Evolutionary conservation across 176 grass and related monocot species (phyloP).

Genomic region (Guadua angustifolia): DNA sequence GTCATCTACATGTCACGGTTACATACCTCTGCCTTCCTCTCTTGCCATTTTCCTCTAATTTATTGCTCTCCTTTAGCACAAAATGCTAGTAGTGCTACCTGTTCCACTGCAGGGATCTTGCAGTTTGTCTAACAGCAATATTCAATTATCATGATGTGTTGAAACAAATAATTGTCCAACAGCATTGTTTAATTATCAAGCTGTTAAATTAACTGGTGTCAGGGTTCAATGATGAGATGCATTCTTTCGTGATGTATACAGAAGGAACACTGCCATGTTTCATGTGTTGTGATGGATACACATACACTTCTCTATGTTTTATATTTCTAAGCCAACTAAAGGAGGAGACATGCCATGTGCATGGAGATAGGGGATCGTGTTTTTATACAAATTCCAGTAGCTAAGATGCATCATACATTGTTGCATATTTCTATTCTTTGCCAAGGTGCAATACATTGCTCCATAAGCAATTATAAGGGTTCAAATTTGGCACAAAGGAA

Average conservation of each 20-base stretch:
- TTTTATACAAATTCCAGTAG: conserved; percentile 28
- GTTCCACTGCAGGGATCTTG: conserved; percentile 33
- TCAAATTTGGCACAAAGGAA: conserved; percentile 8
- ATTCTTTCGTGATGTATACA: background rate
- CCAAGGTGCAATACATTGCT: background rate
- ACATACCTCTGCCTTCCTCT: background rate
- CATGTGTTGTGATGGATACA: conserved; percentile 8
- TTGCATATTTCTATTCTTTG: background rate
- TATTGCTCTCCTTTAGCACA: background rate
- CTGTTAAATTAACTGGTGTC: background rate
- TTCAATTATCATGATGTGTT: conserved; percentile 17
- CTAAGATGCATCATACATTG: background rate
- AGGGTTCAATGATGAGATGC: too few relatives aligned
- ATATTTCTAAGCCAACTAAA: conserved; percentile 25
- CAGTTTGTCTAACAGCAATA: conserved; percentile 24
- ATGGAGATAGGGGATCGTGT: conserved; percentile 31
- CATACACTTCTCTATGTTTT: conserved; percentile 7
- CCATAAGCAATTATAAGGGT: background rate
- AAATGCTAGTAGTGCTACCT: background rate
- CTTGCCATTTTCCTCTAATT: too few relatives aligned
- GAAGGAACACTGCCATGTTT: conserved; percentile 27
- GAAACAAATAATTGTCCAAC: conserved; percentile 1
- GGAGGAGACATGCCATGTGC: conserved; percentile 66
- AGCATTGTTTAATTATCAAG: conserved; percentile 13
- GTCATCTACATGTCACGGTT: background rate